Evolutionary conservation across 2,329 filamentous ascomycete species (phyloP).

Genomic region (Phaeomoniella chlamydospora): DNA sequence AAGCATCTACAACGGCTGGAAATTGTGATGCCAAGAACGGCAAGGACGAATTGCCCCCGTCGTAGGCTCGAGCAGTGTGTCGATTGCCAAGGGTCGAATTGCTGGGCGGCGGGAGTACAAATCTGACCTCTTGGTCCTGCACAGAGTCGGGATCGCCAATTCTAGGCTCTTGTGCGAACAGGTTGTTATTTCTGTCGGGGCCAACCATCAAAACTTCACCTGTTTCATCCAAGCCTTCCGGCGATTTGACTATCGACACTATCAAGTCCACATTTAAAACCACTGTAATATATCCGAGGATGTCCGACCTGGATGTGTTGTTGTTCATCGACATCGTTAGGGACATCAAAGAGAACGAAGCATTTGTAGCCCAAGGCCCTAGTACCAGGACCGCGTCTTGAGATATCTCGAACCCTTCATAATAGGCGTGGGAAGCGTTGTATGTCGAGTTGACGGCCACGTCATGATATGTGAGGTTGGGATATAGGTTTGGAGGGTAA

Average conservation of each 20-base stretch:
- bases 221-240: conserved; percentile 55
- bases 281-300: conserved; percentile 73
- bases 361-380: conserved; percentile 60
- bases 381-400: conserved; percentile 49
- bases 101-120: conserved; percentile 9
- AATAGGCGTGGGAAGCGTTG: conserved; percentile 21
- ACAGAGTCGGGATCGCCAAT: background rate
- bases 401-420: conserved; percentile 19
- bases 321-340: conserved; percentile 68
- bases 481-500: conserved; percentile 60
- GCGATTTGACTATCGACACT: conserved; percentile 44
- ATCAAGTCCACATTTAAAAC: conserved; percentile 56
- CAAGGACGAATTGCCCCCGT: conserved; percentile 17
- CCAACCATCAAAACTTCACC: conserved; percentile 60
- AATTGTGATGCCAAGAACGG: conserved; percentile 49
- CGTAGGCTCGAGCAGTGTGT: conserved; percentile 7
- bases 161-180: conserved; percentile 24
- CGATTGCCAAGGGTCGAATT: conserved; percentile 6
- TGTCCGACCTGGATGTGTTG: conserved; percentile 43
- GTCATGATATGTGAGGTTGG: conserved; percentile 55
- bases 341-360: conserved; percentile 61
- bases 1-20: conserved; percentile 46
- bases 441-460: conserved; percentile 19
- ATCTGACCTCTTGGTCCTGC: conserved; percentile 6
- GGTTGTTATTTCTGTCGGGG: conserved; percentile 51